Base-by-base conservation (phyloP, 257 asterid genomes). In the Cynanchum wilfordii region DNA sequence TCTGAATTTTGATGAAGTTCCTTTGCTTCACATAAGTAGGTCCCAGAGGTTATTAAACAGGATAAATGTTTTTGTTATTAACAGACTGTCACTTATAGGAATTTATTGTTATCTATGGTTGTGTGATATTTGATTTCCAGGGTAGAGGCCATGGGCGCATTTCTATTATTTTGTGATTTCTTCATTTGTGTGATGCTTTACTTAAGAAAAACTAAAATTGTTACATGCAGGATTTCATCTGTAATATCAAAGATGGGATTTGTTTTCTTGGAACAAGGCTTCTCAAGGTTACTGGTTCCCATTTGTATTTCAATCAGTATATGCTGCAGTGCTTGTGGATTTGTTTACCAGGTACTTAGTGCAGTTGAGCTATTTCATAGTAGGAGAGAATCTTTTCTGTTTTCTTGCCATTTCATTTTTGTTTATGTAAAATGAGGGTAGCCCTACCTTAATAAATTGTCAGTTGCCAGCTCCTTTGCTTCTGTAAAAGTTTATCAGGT, bases 191-290 rank as follows among this genome's bases (percentile, higher is more conserved):
- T 59, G 42, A 33, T 33, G 27, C 52, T 75, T 33, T 55, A 29
- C 33, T 15, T 69, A 6, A 69, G 30, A 45, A 68, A 9, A 22
- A 36, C 24, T 5, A 24, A 11, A 33, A 75, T 38, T 69, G 68
- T 50, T 60, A 44, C 69, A 79, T 82, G 80, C 93, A 94, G 98
- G 90, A 86, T 91, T 52, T 90, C 98, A 77, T 86, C 98, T 51
- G 97, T 89, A 36, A 83, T 94, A 78, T 94, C 97, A 74, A 94
- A 94, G 90, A 85, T 89, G 86, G 98, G 98, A 38, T 94, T 94
- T 80, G 81, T 91, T 78, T 87, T 95, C 84, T 78, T 95, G 92
- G 97, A 92, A 87, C 99, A 87, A 78, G 97, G 93, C 52, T 89
- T 87, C 77, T 87, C 98, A 57, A 87, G 87, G 81, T 75, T 92